Base-by-base conservation (phyloP, 495 filamentous ascomycete genomes). In the Sordaria brevicollis region DNA sequence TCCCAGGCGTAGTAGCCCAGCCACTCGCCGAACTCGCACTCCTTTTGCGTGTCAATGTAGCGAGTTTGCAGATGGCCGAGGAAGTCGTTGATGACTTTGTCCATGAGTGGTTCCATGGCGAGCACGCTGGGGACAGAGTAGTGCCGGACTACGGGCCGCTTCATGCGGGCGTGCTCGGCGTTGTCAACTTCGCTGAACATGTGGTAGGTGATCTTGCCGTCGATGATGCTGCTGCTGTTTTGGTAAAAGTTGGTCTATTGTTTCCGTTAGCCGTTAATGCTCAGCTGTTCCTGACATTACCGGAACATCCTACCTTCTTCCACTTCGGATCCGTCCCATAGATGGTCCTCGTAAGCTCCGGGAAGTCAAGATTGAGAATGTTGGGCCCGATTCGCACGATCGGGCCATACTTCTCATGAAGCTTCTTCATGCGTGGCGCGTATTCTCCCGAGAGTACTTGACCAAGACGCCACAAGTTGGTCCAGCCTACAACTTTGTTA, bases 221-320 rank as follows among this genome's bases (percentile, higher is more conserved):
- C 74, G 67, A 76, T 76, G 38, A 79, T 65, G 66, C 74, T 73
- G 43, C 77, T 78, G 70, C 75, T 80, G 57, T 76, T 81, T 25
- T 77, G 71, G 75, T 83, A 84, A 21, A 83, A 83, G 65, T 80
- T 77, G n/a, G 75, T 80, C 79, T 82, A 38, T 7, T 0, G 1
- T 68, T 10, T 54, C 13, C 0, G 4, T 35, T 21, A 10, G 17
- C 9, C 34, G 21, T 19, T 25, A 25, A 17, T 10, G 29, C 11
- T 10, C 4, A n/a, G 21, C 5, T 31, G 21, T 41, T 41, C 17
- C 21, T 19, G 35, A 54, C 49, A 31, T 19, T 36, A 35, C 5
- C 57, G 67, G n/a, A 67, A 13, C 11, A 7, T 69, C 29, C 34
- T n/a, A 67, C 69, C 66, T 76, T 77, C 68, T 69, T 15, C 72